Base-by-base conservation (phyloP, 352 stramenopile species). In the Phytophthora citrophthora region DNA sequence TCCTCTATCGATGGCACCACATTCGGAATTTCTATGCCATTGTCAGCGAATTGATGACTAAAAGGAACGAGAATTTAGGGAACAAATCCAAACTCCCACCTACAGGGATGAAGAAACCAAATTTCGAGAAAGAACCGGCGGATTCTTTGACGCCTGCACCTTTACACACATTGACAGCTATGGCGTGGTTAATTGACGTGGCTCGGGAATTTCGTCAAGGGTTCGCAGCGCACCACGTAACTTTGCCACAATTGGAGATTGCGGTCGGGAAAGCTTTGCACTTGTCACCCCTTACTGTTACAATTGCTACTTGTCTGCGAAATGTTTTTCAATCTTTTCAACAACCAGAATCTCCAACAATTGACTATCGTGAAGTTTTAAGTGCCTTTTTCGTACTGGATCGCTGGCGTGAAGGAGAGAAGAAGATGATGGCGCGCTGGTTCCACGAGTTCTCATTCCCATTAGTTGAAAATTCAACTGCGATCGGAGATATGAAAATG, bases 341-440 rank as follows among this genome's bases (percentile, higher is more conserved):
- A 20, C 60, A 67, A 50, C 45, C 68, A 34, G 27, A 67, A 12
- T 34, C 66, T 16, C 49, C 23, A 8, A 76, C 50, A 24, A 53
- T 78, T 10, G 79, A 91, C 64, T 77, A 72, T 39, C 70, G 82
- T 6, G 76, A 83, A 36, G 12, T 91, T 0, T 50, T 91, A 11
- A 81, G 66, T 24, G 64, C 77, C 6, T 60, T 88, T 5, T 49
- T 69, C 5, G 71, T 91, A 32, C 68, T 91, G 1, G 77, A 89
- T 47, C 65, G 71, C 3, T 88, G 82, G 77, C 70, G 68, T 23
- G 65, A 84, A 54, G 71, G 74, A 2, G 76, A 80, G 46, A 57
- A 54, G 31, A 79, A 72, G 31, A 64, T 87, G 43, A 60, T 91
- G 10, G 16, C 45, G 48, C 71, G 75, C 18, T 91, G 82, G 79